A percentile compares a stretch with the other conserved stretches of the same genome.
Conservation (phyloP, 2,329 filamentous ascomycete species). For the Aspergillus sp. region DNA sequence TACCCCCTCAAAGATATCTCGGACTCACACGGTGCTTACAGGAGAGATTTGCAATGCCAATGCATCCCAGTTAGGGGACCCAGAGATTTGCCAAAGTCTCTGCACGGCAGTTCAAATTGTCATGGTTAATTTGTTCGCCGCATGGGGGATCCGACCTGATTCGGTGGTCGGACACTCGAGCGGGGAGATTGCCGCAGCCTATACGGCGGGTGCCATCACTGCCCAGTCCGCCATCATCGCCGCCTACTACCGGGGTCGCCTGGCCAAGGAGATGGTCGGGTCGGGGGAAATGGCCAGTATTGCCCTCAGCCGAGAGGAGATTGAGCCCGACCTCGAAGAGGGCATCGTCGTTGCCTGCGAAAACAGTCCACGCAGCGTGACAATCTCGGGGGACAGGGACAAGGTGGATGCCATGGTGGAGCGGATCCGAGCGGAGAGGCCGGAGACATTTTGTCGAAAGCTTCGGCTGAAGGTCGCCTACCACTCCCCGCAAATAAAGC, state of each 20-base stretch:
- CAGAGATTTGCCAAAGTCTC: conserved; percentile 13
- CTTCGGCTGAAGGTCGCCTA: conserved; percentile 16
- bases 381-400: conserved; percentile 11
- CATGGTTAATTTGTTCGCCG: conserved; percentile 7
- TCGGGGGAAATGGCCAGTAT: conserved; percentile 11
- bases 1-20: neutral
- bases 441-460: conserved; percentile 3
- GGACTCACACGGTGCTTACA: too few species aligned
- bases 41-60: neutral
- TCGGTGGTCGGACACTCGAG: conserved; percentile 11
- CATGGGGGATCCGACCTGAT: conserved; percentile 2
- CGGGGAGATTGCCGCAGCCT: conserved; percentile 13
- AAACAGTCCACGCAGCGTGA: conserved; percentile 12
- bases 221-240: conserved; percentile 4
- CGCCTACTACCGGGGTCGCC: conserved; percentile 9
- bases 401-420: conserved; percentile 4
- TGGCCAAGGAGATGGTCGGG: neutral
- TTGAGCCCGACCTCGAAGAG: conserved; percentile 2
- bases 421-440: too few species aligned
- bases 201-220: conserved; percentile 3
- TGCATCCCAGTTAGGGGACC: neutral
- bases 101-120: conserved; percentile 15
- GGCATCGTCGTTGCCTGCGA: conserved; percentile 6
- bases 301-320: conserved; percentile 6
- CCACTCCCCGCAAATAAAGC: conserved; percentile 4